phyloP scores from a whole-genome alignment of 2,329 filamentous ascomycete species.

The Cercospora sp. region DNA sequence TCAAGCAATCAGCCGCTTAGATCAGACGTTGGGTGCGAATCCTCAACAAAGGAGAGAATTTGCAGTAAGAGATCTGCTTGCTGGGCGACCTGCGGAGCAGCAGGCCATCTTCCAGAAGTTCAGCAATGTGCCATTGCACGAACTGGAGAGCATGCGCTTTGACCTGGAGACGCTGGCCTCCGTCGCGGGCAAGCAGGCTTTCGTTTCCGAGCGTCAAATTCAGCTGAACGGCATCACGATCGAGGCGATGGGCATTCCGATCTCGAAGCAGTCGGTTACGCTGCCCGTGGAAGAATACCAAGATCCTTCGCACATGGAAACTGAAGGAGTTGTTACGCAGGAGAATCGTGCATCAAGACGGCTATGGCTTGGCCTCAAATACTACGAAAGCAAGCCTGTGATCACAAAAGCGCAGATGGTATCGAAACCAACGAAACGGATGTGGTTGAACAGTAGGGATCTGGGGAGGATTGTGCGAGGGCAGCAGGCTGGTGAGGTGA shows the following conservation, averaged over 20 bases:
- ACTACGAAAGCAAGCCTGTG: constrained; percentile 80
- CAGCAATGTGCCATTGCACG: constrained; percentile 15
- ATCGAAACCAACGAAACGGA: constrained; percentile 70
- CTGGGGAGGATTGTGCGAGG: constrained; percentile 69
- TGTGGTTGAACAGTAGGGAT: constrained; percentile 64
- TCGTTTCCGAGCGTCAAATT: constrained; percentile 30
- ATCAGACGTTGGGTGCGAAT: constrained; percentile 14
- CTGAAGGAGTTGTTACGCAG: constrained; percentile 38
- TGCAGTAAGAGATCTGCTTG: constrained; percentile 19
- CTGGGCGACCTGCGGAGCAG: constrained; percentile 11
- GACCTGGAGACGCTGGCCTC: constrained; percentile 20
- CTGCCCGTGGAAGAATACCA: constrained; percentile 27
- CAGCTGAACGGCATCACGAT: constrained; percentile 34
- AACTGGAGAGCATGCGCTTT: constrained; percentile 24
- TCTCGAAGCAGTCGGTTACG: constrained; percentile 34
- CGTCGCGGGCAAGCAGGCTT: constrained; percentile 20
- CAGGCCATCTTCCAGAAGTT: constrained; percentile 19
- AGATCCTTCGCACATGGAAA: constrained; percentile 35
- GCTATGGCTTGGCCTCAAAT: constrained; percentile 88
- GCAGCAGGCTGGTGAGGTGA: constrained; percentile 63
- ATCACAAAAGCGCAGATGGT: constrained; percentile 66
- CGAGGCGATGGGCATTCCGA: constrained; percentile 35
- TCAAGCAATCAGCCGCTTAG: constrained; percentile 10
- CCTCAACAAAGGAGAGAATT: constrained; percentile 15
- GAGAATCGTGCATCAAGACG: constrained; percentile 70